Conservation (phyloP, 2,329 filamentous ascomycete species). For the Neocatenulostroma microsporum region DNA sequence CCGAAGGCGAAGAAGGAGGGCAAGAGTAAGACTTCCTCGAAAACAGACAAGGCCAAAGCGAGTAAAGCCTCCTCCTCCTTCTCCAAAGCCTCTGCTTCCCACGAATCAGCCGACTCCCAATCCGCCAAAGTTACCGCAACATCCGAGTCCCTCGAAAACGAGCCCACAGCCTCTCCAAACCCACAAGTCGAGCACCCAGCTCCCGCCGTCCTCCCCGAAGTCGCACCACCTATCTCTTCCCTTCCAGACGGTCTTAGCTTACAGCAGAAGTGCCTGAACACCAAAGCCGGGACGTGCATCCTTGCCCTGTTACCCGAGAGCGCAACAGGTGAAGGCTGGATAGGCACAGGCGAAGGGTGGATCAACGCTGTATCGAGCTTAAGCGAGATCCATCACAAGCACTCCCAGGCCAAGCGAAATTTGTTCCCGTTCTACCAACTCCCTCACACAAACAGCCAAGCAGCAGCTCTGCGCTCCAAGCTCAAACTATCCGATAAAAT, state of each 20-base stretch:
- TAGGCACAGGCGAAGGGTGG: no score
- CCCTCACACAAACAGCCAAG: slow-evolving; percentile 53
- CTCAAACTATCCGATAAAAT: slow-evolving; percentile 56
- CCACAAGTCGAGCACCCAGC: slow-evolving; percentile 41
- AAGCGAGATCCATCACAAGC: slow-evolving; percentile 67
- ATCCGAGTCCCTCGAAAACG: slow-evolving; percentile 42
- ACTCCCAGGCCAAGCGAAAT: slow-evolving; percentile 56
- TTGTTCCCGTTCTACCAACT: slow-evolving; percentile 81
- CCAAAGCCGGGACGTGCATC: slow-evolving; percentile 74
- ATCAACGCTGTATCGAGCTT: slow-evolving; percentile 50
- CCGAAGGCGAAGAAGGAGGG: slow-evolving; percentile 69
- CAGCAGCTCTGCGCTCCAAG: slow-evolving; percentile 48
- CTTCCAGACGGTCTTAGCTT: slow-evolving; percentile 59
- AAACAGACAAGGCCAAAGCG: slow-evolving; percentile 39
- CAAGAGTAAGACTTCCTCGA: slow-evolving; percentile 50
- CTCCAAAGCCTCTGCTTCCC: slow-evolving; percentile 44
- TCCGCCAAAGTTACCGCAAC: slow-evolving; percentile 43
- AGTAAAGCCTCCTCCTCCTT: slow-evolving; percentile 40
- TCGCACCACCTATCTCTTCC: slow-evolving; percentile 56
- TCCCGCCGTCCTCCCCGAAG: slow-evolving; percentile 44
- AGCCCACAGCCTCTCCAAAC: slow-evolving; percentile 49
- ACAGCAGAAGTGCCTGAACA: slow-evolving; percentile 61
- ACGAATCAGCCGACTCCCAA: slow-evolving; percentile 43
- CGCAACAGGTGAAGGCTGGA: slow-evolving; percentile 24
- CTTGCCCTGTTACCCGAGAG: slow-evolving; percentile 59